Evolutionary conservation across 1,139 yeast species (phyloP).

Genomic region (Arxiozyma heterogenica): DNA sequence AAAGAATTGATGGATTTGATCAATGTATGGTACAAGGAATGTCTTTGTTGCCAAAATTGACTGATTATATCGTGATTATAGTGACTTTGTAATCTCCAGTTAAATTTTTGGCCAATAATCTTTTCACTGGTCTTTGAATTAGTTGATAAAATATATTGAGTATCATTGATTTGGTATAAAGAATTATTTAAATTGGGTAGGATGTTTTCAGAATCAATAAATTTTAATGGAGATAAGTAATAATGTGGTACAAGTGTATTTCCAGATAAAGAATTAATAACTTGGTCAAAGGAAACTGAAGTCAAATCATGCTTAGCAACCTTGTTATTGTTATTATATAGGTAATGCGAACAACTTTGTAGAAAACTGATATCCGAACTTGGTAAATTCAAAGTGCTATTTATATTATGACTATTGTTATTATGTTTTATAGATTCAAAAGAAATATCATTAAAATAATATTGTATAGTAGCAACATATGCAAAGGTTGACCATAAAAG

Average conservation of each 20-base stretch:
- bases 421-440: constrained; percentile 8
- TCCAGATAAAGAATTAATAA: constrained; percentile 13
- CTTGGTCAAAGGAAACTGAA: constrained; percentile 8
- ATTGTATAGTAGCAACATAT: constrained; percentile 73
- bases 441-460: constrained; percentile 42
- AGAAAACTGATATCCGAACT: not conserved
- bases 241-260: constrained; percentile 24
- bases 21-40: not conserved
- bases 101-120: constrained; percentile 36
- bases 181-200: constrained; percentile 20
- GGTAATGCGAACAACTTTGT: constrained; percentile 22
- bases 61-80: not conserved
- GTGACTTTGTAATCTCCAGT: constrained; percentile 41
- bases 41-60: not conserved
- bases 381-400: not conserved
- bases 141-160: constrained; percentile 22
- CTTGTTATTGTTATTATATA: constrained; percentile 9
- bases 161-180: constrained; percentile 16
- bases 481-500: constrained; percentile 73
- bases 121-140: constrained; percentile 14
- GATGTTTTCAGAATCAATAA: not conserved
- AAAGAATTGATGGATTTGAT: not conserved
- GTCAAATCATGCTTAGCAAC: constrained; percentile 18
- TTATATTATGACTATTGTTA: not conserved
- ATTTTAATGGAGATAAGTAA: constrained; percentile 16